Conservation (phyloP, 768 basidiomycete genomes). For the Russula earlei region DNA sequence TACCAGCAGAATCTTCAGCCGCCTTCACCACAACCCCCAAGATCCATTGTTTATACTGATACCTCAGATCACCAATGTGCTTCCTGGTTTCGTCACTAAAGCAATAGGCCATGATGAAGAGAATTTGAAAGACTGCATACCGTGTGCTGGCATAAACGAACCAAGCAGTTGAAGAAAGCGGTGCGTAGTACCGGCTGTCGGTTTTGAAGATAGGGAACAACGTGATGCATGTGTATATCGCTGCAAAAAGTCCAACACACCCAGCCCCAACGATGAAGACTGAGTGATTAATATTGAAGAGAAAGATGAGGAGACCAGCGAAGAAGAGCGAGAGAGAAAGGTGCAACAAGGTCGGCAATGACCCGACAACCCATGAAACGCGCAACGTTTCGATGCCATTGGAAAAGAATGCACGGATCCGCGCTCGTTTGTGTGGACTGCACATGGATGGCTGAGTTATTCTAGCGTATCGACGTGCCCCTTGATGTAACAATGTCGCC, state of each 20-base stretch:
- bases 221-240: background rate
- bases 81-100: background rate
- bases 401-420: conserved; percentile 1
- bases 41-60: background rate
- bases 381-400: background rate
- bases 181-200: background rate
- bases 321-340: conserved; percentile 5
- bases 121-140: background rate
- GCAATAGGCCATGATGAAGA: background rate
- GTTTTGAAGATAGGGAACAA: background rate
- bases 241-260: background rate
- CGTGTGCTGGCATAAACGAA: background rate
- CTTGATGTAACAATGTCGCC: conserved; percentile 9
- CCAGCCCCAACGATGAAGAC: background rate
- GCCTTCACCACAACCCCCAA: background rate
- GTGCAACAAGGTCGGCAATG: background rate
- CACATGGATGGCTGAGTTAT: background rate
- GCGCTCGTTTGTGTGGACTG: background rate
- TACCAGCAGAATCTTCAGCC: background rate
- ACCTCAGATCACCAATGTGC: background rate
- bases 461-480: conserved; percentile 5
- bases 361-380: background rate
- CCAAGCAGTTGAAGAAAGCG: conserved; percentile 4
- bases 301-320: conserved; percentile 1
- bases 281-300: conserved; percentile 1